These are phyloP conservation scores for Microdochium nivale DNA, from an alignment of 2,329 filamentous ascomycete species.

Conservation along the genomic window DNA sequence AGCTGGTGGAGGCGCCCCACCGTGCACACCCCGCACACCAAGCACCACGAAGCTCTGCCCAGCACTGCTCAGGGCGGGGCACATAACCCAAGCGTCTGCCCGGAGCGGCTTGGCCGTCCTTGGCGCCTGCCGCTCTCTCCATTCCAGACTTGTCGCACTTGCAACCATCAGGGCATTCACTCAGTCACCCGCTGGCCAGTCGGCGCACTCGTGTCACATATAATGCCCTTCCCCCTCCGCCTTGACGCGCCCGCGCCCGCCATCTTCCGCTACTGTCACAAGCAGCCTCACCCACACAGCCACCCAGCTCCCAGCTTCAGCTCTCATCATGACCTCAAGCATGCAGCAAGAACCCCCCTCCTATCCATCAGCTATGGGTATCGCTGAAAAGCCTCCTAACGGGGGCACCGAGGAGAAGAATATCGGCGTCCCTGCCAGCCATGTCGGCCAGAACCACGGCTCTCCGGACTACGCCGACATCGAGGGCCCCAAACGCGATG, in stretches of 20 bases:
- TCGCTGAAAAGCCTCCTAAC: slow-evolving; percentile 9
- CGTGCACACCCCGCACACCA: not conserved
- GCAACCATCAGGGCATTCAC: no score
- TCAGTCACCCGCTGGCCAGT: no score
- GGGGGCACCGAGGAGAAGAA: slow-evolving; percentile 20
- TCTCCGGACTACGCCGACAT: not conserved
- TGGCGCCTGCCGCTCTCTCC: no score
- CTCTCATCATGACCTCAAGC: not conserved
- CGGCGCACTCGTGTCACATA: not conserved
- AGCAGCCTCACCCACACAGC: not conserved
- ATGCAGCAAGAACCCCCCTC: not conserved
- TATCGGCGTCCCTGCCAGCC: slow-evolving; percentile 13
- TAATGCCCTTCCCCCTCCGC: not conserved
- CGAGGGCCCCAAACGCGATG: slow-evolving; percentile 2
- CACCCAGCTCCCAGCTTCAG: not conserved
- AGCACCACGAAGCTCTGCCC: not conserved
- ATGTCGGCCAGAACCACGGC: not conserved
- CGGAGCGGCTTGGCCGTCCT: no score
- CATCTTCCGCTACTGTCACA: not conserved
- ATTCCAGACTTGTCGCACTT: no score
- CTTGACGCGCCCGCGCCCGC: not conserved
- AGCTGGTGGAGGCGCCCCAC: no score
- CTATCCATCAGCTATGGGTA: slow-evolving; percentile 12
- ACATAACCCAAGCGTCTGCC: no score
- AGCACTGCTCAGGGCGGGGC: no score